Evolutionary conservation across 1,139 yeast genomes (phyloP).

Genomic region (Lizanozyma gosingica): DNA sequence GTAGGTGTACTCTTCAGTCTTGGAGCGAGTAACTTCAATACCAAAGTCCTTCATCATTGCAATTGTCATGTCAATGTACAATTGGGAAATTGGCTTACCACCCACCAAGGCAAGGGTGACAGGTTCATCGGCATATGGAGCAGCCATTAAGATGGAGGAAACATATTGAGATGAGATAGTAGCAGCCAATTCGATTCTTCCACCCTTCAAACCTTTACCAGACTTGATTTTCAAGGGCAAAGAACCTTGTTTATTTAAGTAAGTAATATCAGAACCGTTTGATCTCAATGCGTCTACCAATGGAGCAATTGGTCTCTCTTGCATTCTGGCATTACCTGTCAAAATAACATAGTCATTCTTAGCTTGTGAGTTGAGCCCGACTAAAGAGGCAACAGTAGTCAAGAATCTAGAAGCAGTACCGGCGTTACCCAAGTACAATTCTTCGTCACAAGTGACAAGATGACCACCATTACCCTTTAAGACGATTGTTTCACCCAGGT

Average conservation of each 20-base stretch:
- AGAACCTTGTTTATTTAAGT: constrained; percentile 70
- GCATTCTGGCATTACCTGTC: constrained; percentile 96
- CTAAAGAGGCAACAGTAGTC: constrained; percentile 84
- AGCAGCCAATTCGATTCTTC: constrained; percentile 88
- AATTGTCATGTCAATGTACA: constrained; percentile 95
- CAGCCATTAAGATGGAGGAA: constrained; percentile 92
- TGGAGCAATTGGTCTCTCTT: constrained; percentile 96
- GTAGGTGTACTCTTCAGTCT: constrained; percentile 72
- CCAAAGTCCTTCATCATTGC: constrained; percentile 94
- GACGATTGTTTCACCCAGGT: constrained; percentile 82
- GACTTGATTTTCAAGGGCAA: constrained; percentile 72
- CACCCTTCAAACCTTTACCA: constrained; percentile 74
- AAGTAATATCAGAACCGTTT: constrained; percentile 71
- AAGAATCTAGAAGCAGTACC: constrained; percentile 97
- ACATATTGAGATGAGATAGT: constrained; percentile 97
- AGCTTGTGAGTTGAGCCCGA: constrained; percentile 33
- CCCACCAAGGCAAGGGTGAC: constrained; percentile 86
- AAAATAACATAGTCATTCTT: constrained; percentile 44
- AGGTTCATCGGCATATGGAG: constrained; percentile 88
- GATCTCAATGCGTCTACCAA: constrained; percentile 79
- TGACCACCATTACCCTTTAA: constrained; percentile 83
- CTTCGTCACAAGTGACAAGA: constrained; percentile 48
- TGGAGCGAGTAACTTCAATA: constrained; percentile 61
- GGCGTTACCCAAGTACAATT: constrained; percentile 88
- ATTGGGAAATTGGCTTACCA: constrained; percentile 93